Percentiles rank a stretch among this genome's conserved stretches.
Evolutionary conservation across 495 filamentous ascomycete species (phyloP).

Genomic region (Cercophora samala): DNA sequence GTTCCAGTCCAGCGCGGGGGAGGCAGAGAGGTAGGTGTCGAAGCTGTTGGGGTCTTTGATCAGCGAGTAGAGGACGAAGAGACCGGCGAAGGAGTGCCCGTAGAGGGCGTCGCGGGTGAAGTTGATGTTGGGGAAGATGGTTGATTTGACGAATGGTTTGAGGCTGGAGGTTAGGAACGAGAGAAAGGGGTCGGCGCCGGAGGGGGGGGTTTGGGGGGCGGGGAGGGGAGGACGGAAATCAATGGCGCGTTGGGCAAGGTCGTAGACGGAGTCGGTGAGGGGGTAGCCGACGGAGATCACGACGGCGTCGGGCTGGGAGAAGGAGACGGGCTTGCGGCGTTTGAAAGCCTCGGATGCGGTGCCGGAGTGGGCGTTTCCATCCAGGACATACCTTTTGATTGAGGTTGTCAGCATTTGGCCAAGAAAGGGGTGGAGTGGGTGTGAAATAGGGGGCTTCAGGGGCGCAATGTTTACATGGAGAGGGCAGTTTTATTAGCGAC

Average conservation of each 20-base stretch:
- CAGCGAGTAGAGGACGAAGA: constrained; percentile 8
- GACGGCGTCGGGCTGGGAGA: constrained; percentile 13
- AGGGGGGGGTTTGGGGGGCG: constrained; percentile 1
- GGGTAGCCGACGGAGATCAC: constrained; percentile 16
- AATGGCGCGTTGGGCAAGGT: constrained; percentile 7
- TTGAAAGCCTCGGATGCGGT: constrained; percentile 13
- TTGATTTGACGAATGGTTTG: not conserved
- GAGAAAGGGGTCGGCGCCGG: not conserved
- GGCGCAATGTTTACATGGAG: not conserved
- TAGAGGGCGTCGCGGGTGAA: constrained; percentile 8
- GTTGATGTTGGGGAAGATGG: constrained; percentile 4
- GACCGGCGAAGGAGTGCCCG: constrained; percentile 15
- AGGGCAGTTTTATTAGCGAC: not conserved
- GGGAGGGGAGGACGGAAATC: constrained; percentile 8
- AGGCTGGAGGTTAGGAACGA: not conserved
- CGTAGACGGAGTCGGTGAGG: constrained; percentile 14
- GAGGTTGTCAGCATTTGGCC: not conserved
- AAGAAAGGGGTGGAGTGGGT: not conserved
- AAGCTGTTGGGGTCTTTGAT: not conserved
- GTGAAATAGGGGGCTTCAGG: not conserved
- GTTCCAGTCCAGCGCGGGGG: constrained; percentile 10
- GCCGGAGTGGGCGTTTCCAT: constrained; percentile 11
- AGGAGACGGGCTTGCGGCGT: constrained; percentile 8
- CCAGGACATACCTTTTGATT: not conserved
- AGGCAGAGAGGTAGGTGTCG: constrained; percentile 3